Evolutionary conservation across 2,329 filamentous ascomycete genomes (phyloP).

Genomic region (Curvularia hawaiiensis): DNA sequence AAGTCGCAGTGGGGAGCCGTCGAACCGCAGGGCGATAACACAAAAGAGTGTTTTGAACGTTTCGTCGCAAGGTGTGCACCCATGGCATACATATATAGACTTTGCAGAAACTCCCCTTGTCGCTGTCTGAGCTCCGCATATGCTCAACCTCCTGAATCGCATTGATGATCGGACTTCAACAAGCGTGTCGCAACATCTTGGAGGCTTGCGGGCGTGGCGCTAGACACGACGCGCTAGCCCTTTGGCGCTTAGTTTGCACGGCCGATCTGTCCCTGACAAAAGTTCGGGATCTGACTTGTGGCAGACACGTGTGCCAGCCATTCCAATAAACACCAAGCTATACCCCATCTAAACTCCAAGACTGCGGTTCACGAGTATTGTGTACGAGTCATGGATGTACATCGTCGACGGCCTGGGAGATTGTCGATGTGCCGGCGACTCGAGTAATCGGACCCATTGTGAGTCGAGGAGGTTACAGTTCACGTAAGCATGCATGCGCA

Average conservation of each 20-base stretch:
- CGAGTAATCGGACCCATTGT: background rate
- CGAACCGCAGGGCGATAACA: constrained; percentile 6
- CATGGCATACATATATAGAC: constrained; percentile 5
- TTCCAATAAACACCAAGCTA: background rate
- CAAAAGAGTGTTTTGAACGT: constrained; percentile 6
- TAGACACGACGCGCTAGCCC: constrained; percentile 6
- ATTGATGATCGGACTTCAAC: background rate
- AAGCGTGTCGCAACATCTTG: constrained; percentile 2
- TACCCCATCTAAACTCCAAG: background rate
- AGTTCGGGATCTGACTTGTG: background rate
- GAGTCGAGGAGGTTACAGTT: background rate
- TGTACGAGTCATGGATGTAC: background rate
- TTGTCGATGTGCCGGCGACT: background rate
- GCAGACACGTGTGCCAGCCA: background rate
- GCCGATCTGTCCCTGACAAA: constrained; percentile 6
- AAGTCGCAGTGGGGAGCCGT: constrained; percentile 27
- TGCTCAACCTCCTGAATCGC: constrained; percentile 11
- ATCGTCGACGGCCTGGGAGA: background rate
- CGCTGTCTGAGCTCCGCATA: constrained; percentile 3
- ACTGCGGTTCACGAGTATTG: background rate
- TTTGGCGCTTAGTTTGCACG: background rate
- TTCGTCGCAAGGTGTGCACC: constrained; percentile 1
- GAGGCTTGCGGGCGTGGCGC: constrained; percentile 5
- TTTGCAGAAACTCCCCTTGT: constrained; percentile 1
- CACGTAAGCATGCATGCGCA: background rate